Evolutionary conservation across 2,329 filamentous ascomycete species (phyloP).

Genomic region (Fusarium metavorans): DNA sequence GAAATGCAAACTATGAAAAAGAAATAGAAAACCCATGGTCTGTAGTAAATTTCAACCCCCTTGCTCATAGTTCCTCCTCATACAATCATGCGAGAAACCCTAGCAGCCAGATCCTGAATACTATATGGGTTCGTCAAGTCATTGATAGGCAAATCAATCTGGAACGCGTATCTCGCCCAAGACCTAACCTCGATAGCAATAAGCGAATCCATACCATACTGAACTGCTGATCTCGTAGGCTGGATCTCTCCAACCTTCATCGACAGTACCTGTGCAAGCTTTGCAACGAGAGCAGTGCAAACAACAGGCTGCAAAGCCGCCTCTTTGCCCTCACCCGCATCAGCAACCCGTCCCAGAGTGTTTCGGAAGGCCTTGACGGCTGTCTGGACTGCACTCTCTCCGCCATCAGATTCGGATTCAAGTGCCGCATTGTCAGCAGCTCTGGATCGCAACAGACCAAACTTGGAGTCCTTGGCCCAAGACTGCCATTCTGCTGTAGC

Average conservation of each 20-base stretch:
- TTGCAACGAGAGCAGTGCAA: constrained; percentile 39
- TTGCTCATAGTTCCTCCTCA: neutral
- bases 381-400: constrained; percentile 39
- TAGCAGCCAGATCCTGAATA: constrained; percentile 38
- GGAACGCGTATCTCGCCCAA: constrained; percentile 42
- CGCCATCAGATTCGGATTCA: constrained; percentile 27
- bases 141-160: constrained; percentile 41
- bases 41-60: neutral
- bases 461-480: constrained; percentile 42
- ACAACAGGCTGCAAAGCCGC: constrained; percentile 30
- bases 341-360: constrained; percentile 15
- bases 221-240: constrained; percentile 35
- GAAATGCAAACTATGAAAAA: neutral
- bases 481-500: constrained; percentile 37
- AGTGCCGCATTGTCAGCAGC: constrained; percentile 27
- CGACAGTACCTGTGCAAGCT: constrained; percentile 38
- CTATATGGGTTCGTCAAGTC: constrained; percentile 42
- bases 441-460: constrained; percentile 33
- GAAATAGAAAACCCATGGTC: neutral
- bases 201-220: constrained; percentile 42
- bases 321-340: constrained; percentile 33
- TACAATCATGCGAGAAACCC: constrained; percentile 36
- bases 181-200: constrained; percentile 41
- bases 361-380: constrained; percentile 40
- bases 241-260: constrained; percentile 40